Percentiles rank a stretch among this genome's conserved stretches.
phyloP scores from a whole-genome alignment of 345 rosid genomes.

The Dipteronia sinensis region DNA sequence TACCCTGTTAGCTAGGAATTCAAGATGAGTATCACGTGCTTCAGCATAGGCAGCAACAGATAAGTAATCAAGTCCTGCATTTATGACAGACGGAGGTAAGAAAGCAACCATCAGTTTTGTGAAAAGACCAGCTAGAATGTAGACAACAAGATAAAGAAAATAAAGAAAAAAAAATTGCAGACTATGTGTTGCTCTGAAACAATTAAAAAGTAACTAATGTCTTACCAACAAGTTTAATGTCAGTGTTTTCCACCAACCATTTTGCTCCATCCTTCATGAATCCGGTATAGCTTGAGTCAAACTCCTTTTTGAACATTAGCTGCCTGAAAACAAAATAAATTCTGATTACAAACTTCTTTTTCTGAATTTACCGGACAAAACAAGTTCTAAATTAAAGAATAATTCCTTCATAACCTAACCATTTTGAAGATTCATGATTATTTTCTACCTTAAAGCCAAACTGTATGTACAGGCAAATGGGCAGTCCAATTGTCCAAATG shows the following conservation, averaged over 20 bases:
- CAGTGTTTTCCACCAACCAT: conserved; percentile 89
- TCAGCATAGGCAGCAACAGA: conserved; percentile 72
- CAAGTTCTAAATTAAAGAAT: neutral
- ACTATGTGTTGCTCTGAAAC: neutral
- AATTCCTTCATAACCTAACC: neutral
- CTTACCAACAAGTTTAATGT: conserved; percentile 80
- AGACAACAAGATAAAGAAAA: neutral
- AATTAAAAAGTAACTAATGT: neutral
- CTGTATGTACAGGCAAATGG: neutral
- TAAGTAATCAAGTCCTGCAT: conserved; percentile 72
- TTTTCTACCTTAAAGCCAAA: neutral
- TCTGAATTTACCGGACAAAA: neutral
- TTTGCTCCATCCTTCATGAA: conserved; percentile 78
- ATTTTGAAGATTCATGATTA: neutral
- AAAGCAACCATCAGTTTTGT: neutral
- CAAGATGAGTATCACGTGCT: conserved; percentile 42
- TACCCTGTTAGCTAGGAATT: conserved; percentile 51
- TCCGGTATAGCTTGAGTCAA: conserved; percentile 79
- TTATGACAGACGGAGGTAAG: neutral
- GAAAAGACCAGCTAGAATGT: neutral
- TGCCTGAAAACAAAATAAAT: conserved; percentile 41
- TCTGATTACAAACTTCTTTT: neutral
- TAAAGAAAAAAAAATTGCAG: too few species aligned
- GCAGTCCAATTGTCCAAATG: neutral
- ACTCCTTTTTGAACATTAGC: conserved; percentile 70